phyloP scores from a whole-genome alignment of 371 early-diverging fungal species.

The Mucor piriformis region DNA sequence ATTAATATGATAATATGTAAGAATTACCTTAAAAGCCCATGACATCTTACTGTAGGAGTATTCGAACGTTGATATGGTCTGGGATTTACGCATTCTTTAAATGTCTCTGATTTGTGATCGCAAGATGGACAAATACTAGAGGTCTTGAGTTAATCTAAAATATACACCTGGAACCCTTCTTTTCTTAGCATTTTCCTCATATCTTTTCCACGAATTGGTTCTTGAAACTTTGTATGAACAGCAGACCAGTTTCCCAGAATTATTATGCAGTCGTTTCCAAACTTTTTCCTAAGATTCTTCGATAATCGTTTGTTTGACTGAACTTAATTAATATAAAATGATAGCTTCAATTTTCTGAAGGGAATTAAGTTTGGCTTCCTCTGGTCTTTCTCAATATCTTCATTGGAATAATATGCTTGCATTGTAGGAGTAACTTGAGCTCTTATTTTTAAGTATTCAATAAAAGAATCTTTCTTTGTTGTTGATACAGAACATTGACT shows the following conservation, averaged over 20 bases:
- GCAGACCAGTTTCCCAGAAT: slow-evolving; percentile 7
- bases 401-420: slow-evolving; percentile 4
- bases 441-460: slow-evolving; percentile 1
- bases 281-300: not conserved
- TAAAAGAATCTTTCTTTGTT: not conserved
- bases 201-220: not conserved
- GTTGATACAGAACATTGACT: too few species aligned
- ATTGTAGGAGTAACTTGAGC: not conserved
- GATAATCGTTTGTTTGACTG: not conserved
- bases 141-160: slow-evolving; percentile 3
- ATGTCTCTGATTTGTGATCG: not conserved
- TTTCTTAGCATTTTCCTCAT: not conserved
- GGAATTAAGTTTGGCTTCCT: not conserved
- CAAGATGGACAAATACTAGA: not conserved
- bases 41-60: not conserved
- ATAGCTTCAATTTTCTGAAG: slow-evolving; percentile 9
- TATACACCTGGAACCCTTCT: not conserved
- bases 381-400: not conserved
- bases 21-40: not conserved
- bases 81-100: too few species aligned
- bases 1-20: too few species aligned
- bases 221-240: not conserved
- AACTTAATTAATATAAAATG: not conserved
- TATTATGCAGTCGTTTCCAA: slow-evolving; percentile 1
- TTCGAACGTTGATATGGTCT: not conserved